Evolutionary conservation across 2,329 filamentous ascomycete genomes (phyloP), one percentile per base, ranked within the genome.

Genomic region (Aschersonia sp.): DNA sequence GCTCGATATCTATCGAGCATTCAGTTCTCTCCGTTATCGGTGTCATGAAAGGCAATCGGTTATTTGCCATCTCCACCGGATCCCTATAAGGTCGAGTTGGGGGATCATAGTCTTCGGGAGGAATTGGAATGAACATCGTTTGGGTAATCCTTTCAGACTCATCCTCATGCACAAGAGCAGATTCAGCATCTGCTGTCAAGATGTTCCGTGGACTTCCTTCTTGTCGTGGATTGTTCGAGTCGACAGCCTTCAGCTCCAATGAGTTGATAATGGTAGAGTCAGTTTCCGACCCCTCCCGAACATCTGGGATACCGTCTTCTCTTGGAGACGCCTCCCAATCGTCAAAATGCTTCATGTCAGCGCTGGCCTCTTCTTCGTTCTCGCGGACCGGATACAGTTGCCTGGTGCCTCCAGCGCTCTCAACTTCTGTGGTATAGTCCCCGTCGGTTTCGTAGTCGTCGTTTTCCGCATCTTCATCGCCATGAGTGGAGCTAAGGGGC

Each of bases 11-110:
- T 5, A 97, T 68, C 1, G 89, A 96, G 9, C 82, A 85, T 64
- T 98, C 92, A 0, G 92, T 98, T 57, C 87, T 82, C 64, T 98
- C 92, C 1, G 92, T 90, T 54, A 98, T 98, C 1, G 92, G 92
- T 0, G 92, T 98, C 92, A 98, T 97, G 63, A 97, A 98, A 4
- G 90, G 92, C 8, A 97, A 72, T 47, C 89, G 83, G 64, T 89
- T 95, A 58, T 96, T 94, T 50, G 88, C 87, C 63, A 83, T 74
- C 61, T 88, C 76, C 37, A 69, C 76, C 59, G 87, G 79, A 63
- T 95, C 85, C 59, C 88, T 81, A 72, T 84, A 95, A 50, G 86
- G 85, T 44, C 82, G 76, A 49, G 76, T 83, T 14, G 87, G 83
- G 43, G 86, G 79, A 55, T 89, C 80, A 61, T 88, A 94, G 62